A percentile compares a stretch with the other conserved stretches of the same genome.
phyloP scores from a whole-genome alignment of 768 basidiomycete genomes.

The Kondoa malvinella region DNA sequence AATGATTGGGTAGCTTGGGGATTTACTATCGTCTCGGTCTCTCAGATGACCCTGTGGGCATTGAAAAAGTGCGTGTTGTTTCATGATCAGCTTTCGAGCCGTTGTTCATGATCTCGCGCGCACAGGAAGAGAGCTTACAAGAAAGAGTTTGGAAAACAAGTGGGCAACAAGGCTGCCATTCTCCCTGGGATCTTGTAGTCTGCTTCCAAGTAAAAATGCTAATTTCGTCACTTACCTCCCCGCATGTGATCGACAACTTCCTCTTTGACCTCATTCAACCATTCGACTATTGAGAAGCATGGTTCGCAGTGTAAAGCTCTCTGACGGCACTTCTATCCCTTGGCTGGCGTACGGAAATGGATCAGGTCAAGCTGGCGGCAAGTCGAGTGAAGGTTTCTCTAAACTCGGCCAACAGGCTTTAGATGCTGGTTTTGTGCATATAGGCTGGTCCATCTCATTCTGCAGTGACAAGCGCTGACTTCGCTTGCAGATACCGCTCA shows the following conservation, averaged over 20 bases:
- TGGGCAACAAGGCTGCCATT: conserved; percentile 36
- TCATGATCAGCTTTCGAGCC: neutral
- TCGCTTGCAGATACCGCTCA: neutral
- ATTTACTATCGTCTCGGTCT: conserved; percentile 48
- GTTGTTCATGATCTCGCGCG: neutral
- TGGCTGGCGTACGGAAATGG: conserved; percentile 26
- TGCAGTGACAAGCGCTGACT: neutral
- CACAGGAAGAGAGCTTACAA: conserved; percentile 53
- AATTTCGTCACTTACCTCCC: too few species aligned
- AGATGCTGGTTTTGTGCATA: conserved; percentile 26
- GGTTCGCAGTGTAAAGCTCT: conserved; percentile 22
- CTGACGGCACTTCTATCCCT: conserved; percentile 29
- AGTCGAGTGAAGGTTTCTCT: conserved; percentile 19
- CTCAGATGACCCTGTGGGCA: conserved; percentile 73
- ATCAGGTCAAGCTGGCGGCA: conserved; percentile 21
- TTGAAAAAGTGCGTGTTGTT: conserved; percentile 45
- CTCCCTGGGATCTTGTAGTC: conserved; percentile 51
- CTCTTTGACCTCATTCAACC: too few species aligned
- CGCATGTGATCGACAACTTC: too few species aligned
- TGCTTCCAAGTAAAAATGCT: neutral
- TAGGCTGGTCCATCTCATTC: conserved; percentile 29
- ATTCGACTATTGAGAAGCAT: neutral
- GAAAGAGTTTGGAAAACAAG: conserved; percentile 59
- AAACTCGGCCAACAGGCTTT: conserved; percentile 24
- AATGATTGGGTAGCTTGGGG: conserved; percentile 31